A percentile compares a stretch with the other conserved stretches of the same genome.
These are phyloP conservation scores for Neurospora discreta DNA, from an alignment of 495 filamentous ascomycete genomes.

Conservation along the genomic window DNA sequence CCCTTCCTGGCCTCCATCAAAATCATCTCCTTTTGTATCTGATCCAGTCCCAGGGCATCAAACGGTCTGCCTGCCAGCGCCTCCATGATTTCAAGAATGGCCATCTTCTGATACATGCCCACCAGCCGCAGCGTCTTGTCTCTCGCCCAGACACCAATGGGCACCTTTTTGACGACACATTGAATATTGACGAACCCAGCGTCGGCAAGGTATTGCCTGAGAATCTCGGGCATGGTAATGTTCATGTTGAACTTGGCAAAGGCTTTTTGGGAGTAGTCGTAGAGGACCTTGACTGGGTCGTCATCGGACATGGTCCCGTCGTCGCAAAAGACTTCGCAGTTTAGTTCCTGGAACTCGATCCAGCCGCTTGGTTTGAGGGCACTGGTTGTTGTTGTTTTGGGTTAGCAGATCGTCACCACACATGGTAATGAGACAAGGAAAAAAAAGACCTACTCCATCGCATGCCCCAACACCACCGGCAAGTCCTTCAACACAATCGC, in stretches of 20 bases:
- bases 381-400: background rate
- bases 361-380: constrained; percentile 28
- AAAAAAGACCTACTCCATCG: constrained; percentile 21
- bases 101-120: constrained; percentile 37
- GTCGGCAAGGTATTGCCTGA: constrained; percentile 34
- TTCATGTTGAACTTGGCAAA: constrained; percentile 27
- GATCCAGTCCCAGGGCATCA: constrained; percentile 24
- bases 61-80: constrained; percentile 41
- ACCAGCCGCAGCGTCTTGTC: constrained; percentile 45
- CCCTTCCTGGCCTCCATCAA: constrained; percentile 17
- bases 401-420: no score
- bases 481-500: constrained; percentile 36
- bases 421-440: background rate
- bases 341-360: constrained; percentile 35
- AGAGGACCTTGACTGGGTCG: constrained; percentile 26
- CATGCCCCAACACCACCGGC: constrained; percentile 25
- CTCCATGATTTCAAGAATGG: constrained; percentile 38
- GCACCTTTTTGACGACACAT: constrained; percentile 39
- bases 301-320: constrained; percentile 26
- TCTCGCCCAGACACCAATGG: constrained; percentile 45
- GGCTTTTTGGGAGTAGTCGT: constrained; percentile 18
- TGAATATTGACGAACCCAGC: constrained; percentile 50
- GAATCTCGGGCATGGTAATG: constrained; percentile 36
- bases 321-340: constrained; percentile 26
- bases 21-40: constrained; percentile 19